Evolutionary conservation across 2,329 filamentous ascomycete genomes (phyloP).

Genomic region (Dothiorella sarmentorum): DNA sequence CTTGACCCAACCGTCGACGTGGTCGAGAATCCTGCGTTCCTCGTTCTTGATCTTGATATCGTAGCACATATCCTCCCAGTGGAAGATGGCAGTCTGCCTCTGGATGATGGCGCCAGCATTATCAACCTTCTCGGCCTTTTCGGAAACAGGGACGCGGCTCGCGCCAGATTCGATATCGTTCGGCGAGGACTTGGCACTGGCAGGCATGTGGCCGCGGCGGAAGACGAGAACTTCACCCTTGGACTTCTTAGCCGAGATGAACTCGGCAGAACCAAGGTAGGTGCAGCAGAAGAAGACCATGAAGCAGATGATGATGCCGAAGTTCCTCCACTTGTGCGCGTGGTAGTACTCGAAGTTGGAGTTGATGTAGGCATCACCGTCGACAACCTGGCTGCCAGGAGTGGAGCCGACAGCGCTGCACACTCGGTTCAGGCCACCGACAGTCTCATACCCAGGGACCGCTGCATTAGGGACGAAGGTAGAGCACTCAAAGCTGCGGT

Average conservation of each 20-base stretch:
- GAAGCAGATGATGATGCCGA: constrained; percentile 40
- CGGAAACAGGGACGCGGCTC: background rate
- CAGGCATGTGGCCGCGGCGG: constrained; percentile 31
- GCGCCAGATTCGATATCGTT: background rate
- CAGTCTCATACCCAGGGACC: constrained; percentile 27
- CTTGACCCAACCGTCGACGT: constrained; percentile 85
- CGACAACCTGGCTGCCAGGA: constrained; percentile 29
- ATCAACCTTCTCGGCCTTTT: background rate
- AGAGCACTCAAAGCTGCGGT: constrained; percentile 52
- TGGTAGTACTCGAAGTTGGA: constrained; percentile 21
- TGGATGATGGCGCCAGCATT: constrained; percentile 34
- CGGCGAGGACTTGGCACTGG: background rate
- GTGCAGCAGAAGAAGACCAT: constrained; percentile 30
- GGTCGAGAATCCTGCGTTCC: constrained; percentile 67
- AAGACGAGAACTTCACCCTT: constrained; percentile 44
- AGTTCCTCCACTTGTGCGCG: constrained; percentile 37
- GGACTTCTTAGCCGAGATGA: constrained; percentile 41
- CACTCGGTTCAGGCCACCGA: constrained; percentile 24
- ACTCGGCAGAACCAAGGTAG: constrained; percentile 39
- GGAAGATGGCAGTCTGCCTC: constrained; percentile 68
- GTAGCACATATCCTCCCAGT: constrained; percentile 75
- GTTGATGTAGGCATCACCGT: constrained; percentile 28
- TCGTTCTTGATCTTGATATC: constrained; percentile 71
- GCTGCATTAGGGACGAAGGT: constrained; percentile 35
- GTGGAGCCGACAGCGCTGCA: constrained; percentile 33